A percentile compares a stretch with the other conserved stretches of the same genome.
phyloP scores from a whole-genome alignment of 2,329 filamentous ascomycete genomes.

The Aureobasidium sp. region DNA sequence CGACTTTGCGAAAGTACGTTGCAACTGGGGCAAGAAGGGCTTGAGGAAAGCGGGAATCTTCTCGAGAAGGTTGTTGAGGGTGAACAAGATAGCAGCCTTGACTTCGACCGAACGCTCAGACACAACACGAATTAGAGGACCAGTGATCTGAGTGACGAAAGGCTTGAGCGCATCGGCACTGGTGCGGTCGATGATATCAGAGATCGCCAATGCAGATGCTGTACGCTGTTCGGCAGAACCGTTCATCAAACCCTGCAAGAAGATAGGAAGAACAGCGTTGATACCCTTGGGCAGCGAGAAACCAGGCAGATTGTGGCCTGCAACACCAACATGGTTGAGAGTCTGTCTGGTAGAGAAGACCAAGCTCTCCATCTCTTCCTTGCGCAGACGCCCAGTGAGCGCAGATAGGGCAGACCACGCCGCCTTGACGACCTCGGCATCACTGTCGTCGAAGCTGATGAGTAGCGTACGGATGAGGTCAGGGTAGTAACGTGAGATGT shows the following conservation, averaged over 20 bases:
- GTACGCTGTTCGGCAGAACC: constrained; percentile 87
- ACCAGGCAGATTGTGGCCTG: constrained; percentile 76
- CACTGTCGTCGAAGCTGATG: constrained; percentile 84
- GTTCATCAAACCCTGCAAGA: constrained; percentile 96
- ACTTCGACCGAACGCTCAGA: constrained; percentile 94
- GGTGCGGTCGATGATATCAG: constrained; percentile 90
- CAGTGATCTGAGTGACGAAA: constrained; percentile 95
- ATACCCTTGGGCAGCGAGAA: constrained; percentile 94
- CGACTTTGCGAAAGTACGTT: constrained; percentile 94
- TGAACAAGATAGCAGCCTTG: constrained; percentile 88
- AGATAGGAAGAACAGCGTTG: constrained; percentile 91
- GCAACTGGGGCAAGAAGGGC: constrained; percentile 92
- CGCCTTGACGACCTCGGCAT: constrained; percentile 76
- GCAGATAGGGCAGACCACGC: constrained; percentile 81
- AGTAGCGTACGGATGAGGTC: constrained; percentile 87
- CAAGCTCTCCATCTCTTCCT: constrained; percentile 96
- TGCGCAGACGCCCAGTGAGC: constrained; percentile 81
- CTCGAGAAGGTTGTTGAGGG: constrained; percentile 88
- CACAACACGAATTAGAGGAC: constrained; percentile 93
- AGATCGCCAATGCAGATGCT: constrained; percentile 85
- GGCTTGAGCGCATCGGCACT: constrained; percentile 81
- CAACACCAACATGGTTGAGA: constrained; percentile 79
- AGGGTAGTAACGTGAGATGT: constrained; percentile 93
- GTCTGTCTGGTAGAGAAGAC: constrained; percentile 80
- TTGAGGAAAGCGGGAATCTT: constrained; percentile 95